Base-by-base conservation (phyloP, 257 asterid genomes). In the Solanum raphanifolium region DNA sequence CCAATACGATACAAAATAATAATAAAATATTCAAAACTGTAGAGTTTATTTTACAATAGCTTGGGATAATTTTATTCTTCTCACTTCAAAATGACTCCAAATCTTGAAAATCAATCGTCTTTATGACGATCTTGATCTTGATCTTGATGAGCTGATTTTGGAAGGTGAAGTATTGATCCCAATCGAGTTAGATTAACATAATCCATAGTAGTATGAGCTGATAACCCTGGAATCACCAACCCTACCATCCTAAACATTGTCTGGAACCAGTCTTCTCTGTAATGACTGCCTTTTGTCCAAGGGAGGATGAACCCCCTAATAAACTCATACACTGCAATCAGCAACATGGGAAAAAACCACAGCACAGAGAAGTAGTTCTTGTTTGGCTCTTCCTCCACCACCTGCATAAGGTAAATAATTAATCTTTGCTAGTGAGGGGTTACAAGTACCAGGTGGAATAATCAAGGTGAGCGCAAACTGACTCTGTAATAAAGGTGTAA, bases 371-470 rank as follows among this genome's bases (percentile, higher is more conserved):
- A 95, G 90, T 95, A 95, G 91, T 94, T 95, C 90, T 89, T 94
- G 92, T 95, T 94, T 6, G 96, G 96, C 25, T 94, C 97, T 86
- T 95, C 98, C 66, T 90, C 95, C 13, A 92, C 55, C 68, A 93
- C 88, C 97, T 95, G 92, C 4, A 21, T 13, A 46, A 46, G 55
- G 55, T 13, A 46, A 46, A 13, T 46, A 46, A 46, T 46, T 46
- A 46, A 46, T 11, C 11, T 74, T 74, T 36, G 52, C 52, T 74
- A n/a, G 10, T 74, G 13, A 25, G 20, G 15, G 58, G 6, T 38
- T 5, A 25, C 32, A 23, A 5, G 52, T n/a, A 7, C 5, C 34
- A 1, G 7, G 21, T 38, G 58, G 3, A 75, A 75, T 3, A 21
- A 6, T 76, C 21, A 46, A 46, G 55, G 20, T 13, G 55, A 46